Base-by-base conservation (phyloP, 306 rosid genomes). In the Arachis stenosperma region DNA sequence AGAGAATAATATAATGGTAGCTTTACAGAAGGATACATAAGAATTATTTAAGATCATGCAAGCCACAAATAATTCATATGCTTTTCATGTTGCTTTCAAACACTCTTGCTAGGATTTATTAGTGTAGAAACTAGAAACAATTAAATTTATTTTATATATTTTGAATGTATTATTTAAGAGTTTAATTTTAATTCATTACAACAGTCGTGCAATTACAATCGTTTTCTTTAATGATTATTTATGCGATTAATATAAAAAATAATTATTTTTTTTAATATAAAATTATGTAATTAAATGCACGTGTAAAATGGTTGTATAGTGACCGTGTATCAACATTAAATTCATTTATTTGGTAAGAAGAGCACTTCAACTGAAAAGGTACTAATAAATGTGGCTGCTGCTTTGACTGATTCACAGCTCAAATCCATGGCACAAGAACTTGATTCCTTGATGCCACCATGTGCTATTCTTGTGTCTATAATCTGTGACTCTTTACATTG, bases 371-470 rank as follows among this genome's bases (percentile, higher is more conserved):
- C 40, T 17, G 9, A 60, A 7, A 60, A 54, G 43, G 39, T 12
- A 36, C 9, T 64, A 67, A 41, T 71, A 14, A 75, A 79, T 67
- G 47, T 76, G 59, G 27, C 8, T 46, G 27, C 8, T 46, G 51
- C 9, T 10, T 48, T 42, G 61, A 62, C 44, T 4, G 64, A 54
- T 73, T 75, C 51, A 50, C 61, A 58, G 59, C 66, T 44, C 61
- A 44, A 61, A 75, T 73, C 33, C 42, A 65, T 54, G 70, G 60
- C 65, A 75, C 39, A 66, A 70, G 54, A 70, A 56, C 39, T 67
- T 47, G 76, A 71, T 75, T 67, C 70, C 37, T 33, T 33, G 61
- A 44, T 67, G 74, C 58, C 79, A 67, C 58, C 79, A 67, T 75
- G 78, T 75, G 81, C 22, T 76, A 58, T 69, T 48, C 27, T 53